phyloP scores from a whole-genome alignment of 495 filamentous ascomycete genomes.

The Rostrohypoxylon terebratum region DNA sequence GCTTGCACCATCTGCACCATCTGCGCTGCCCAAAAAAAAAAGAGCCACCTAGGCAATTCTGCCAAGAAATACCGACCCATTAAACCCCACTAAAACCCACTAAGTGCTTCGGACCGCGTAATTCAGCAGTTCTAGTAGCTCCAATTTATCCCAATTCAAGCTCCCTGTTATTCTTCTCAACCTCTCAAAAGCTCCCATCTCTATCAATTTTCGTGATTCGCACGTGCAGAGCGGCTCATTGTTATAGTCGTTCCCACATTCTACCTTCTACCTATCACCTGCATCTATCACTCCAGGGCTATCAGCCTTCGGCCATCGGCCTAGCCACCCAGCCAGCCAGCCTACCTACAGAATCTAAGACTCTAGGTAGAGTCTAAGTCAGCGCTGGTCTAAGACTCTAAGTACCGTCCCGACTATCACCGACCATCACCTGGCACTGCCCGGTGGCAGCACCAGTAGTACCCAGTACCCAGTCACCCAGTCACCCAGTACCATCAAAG shows the following conservation, averaged over 20 bases:
- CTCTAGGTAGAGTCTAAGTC: too few species aligned
- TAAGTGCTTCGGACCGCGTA: constrained; percentile 44
- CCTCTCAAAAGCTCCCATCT: constrained; percentile 48
- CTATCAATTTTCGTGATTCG: constrained; percentile 49
- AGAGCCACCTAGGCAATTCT: not conserved
- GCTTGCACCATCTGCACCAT: not conserved
- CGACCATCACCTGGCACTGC: too few species aligned
- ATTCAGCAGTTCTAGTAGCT: constrained; percentile 35
- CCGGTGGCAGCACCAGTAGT: too few species aligned
- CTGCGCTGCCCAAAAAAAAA: not conserved
- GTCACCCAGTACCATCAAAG: not conserved
- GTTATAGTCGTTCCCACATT: constrained; percentile 38
- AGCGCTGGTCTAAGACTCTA: too few species aligned
- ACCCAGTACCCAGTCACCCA: too few species aligned
- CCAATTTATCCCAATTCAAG: constrained; percentile 47
- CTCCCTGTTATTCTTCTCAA: constrained; percentile 44
- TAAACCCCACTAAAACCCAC: constrained; percentile 23
- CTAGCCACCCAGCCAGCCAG: too few species aligned
- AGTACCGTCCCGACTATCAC: constrained; percentile 8
- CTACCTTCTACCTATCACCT: too few species aligned
- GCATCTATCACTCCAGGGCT: too few species aligned
- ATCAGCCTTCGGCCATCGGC: too few species aligned
- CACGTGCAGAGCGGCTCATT: constrained; percentile 41
- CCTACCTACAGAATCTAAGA: too few species aligned
- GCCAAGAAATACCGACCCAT: constrained; percentile 30